Conservation (phyloP, 495 filamentous ascomycete species). For the Trichoderma reesei region DNA sequence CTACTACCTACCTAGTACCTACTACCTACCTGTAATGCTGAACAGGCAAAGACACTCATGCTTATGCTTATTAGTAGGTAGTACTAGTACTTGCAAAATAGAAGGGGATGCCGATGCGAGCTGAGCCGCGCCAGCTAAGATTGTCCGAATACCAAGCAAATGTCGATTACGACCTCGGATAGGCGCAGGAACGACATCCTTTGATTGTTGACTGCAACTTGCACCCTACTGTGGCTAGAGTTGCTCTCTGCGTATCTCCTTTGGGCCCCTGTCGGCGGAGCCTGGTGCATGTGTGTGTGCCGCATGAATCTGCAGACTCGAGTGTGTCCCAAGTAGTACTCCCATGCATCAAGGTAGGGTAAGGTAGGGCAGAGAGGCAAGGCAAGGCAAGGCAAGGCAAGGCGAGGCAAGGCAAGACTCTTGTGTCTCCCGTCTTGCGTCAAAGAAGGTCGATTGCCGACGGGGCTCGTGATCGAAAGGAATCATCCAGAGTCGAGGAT, state of each 20-base stretch:
- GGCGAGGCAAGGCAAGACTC: neutral
- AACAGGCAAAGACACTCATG: too few relatives aligned
- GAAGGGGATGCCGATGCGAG: neutral
- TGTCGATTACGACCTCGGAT: conserved; percentile 6
- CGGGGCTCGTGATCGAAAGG: neutral
- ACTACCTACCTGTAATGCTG: too few relatives aligned
- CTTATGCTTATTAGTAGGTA: too few relatives aligned
- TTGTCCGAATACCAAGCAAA: neutral
- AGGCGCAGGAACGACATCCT: neutral
- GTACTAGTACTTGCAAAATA: too few relatives aligned
- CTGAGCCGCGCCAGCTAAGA: neutral
- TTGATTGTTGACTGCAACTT: neutral
- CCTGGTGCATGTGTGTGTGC: neutral
- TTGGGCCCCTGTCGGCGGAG: neutral
- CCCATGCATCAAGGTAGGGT: neutral
- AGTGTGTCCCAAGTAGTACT: neutral
- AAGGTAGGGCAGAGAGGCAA: neutral
- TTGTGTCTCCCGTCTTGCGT: neutral
- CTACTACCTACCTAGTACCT: too few relatives aligned
- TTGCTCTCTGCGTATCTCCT: neutral
- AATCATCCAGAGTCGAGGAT: neutral
- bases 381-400: neutral
- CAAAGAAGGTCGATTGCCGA: neutral
- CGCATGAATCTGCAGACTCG: neutral
- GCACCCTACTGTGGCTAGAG: neutral